Base-by-base conservation (phyloP, 208 protist species). In the Naegleria fowleri region DNA sequence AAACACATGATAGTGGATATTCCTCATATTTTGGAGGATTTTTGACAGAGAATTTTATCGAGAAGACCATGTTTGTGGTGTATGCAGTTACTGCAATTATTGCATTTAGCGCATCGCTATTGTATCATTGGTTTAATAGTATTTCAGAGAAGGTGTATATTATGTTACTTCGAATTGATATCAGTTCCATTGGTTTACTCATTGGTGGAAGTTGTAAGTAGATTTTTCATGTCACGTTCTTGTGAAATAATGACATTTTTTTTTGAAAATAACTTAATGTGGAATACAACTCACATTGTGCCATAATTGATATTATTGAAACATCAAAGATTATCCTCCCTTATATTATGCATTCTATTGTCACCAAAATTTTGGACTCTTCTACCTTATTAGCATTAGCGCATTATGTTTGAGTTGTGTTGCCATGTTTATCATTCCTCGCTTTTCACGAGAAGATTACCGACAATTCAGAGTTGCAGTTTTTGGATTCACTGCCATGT, bases 311-410 rank as follows among this genome's bases (percentile, higher is more conserved):
- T n/a, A n/a, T 75, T n/a, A 22, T 75, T 11, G 16, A 75, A 75
- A 5, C 4, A 16, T 16, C 25, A 75, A 16, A 75, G 67, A 79
- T 25, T 67, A 39, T 40, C 41, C 48, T 25, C 86, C 86, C 5
- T n/a, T 89, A 5, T 89, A 89, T 40, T 89, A 89, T 67, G 19
- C 48, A 29, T 89, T 75, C 29, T 40, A 89, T 41, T 52, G 48
- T 67, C 5, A 40, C 16, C 41, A 9, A 33, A n/a, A 5, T 15
- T 22, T 38, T 55, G 86, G 48, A 0, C 5, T 39, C 25, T 67
- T 89, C n/a, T 89, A 89, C 41, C 7, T 67, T 22, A 9, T 25
- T 0, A 33, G 19, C 4, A 40, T 67, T 29, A 38, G 29, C 4
- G 25, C 22, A 11, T 29, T 89, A 5, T 67, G 25, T 3, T 5